Percentiles rank a stretch among this genome's conserved stretches.
These are phyloP conservation scores for Daldinia vernicosa DNA, from an alignment of 495 filamentous ascomycete species.

Conservation along the genomic window DNA sequence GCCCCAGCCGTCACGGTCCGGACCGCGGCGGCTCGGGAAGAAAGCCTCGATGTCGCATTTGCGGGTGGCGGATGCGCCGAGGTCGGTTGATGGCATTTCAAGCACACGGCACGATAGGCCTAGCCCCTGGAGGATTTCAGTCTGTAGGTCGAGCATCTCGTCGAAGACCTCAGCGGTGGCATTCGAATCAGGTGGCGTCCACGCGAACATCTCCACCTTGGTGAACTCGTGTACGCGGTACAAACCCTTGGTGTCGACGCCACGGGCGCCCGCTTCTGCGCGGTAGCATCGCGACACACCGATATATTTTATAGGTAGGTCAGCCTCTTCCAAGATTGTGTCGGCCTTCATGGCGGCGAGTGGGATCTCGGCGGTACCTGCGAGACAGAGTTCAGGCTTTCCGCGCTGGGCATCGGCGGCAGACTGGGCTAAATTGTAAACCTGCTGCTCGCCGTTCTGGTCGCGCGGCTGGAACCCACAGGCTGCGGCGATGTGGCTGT, in stretches of 20 bases:
- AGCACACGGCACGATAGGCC: slow-evolving; percentile 87
- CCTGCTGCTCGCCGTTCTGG: slow-evolving; percentile 87
- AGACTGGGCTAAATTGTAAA: slow-evolving; percentile 77
- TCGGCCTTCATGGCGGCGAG: slow-evolving; percentile 90
- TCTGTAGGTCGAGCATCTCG: slow-evolving; percentile 86
- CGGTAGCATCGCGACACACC: slow-evolving; percentile 90
- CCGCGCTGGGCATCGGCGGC: slow-evolving; percentile 63
- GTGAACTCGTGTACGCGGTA: slow-evolving; percentile 99
- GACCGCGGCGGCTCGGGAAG: slow-evolving; percentile 80
- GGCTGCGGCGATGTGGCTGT: slow-evolving; percentile 86
- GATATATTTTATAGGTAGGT: slow-evolving; percentile 79
- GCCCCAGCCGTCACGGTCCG: slow-evolving; percentile 81
- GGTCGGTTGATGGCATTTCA: slow-evolving; percentile 89
- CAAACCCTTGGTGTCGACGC: slow-evolving; percentile 89
- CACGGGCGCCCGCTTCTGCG: slow-evolving; percentile 90
- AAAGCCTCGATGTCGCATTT: slow-evolving; percentile 94
- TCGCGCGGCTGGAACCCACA: slow-evolving; percentile 96
- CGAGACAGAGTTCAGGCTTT: slow-evolving; percentile 75
- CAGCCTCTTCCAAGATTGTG: slow-evolving; percentile 65
- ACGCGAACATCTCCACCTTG: slow-evolving; percentile 96
- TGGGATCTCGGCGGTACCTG: slow-evolving; percentile 93
- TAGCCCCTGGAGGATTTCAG: slow-evolving; percentile 77
- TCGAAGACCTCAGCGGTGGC: slow-evolving; percentile 70
- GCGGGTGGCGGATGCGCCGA: slow-evolving; percentile 84
- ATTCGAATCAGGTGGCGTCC: slow-evolving; percentile 65